A percentile compares a stretch with the other conserved stretches of the same genome.
Conservation (phyloP, 2,329 filamentous ascomycete genomes). For the Cercospora sp. region DNA sequence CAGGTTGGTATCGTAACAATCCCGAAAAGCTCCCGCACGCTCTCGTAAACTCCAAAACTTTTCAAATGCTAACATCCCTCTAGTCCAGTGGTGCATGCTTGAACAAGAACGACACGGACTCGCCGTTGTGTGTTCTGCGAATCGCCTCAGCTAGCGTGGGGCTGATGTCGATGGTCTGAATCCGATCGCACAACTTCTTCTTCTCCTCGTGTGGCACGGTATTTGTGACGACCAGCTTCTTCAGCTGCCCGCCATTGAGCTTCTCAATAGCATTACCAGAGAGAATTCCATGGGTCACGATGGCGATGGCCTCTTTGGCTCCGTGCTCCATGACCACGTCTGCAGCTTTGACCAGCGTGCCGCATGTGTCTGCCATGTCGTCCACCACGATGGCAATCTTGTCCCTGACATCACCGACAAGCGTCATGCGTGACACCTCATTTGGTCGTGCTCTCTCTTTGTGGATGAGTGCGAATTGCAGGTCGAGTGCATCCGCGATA, state of each 20-base stretch:
- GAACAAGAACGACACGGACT: conserved; percentile 68
- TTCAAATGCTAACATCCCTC: background rate
- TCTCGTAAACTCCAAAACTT: conserved; percentile 3
- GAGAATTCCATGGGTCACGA: conserved; percentile 92
- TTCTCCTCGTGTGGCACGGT: conserved; percentile 81
- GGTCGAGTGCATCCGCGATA: conserved; percentile 87
- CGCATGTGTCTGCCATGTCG: conserved; percentile 97
- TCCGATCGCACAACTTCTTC: conserved; percentile 72
- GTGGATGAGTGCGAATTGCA: conserved; percentile 91
- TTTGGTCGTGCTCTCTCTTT: conserved; percentile 92
- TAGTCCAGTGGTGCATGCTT: conserved; percentile 58
- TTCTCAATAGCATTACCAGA: conserved; percentile 86
- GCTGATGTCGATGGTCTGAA: conserved; percentile 90
- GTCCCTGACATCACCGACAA: conserved; percentile 90
- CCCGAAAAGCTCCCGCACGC: background rate
- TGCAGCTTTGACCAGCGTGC: conserved; percentile 83
- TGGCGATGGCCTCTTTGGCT: conserved; percentile 84
- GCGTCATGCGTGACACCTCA: conserved; percentile 88
- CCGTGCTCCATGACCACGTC: conserved; percentile 84
- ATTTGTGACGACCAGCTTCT: conserved; percentile 85
- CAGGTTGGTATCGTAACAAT: conserved; percentile 4
- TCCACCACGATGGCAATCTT: conserved; percentile 95
- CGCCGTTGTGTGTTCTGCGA: conserved; percentile 67
- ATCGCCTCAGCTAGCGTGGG: conserved; percentile 77
- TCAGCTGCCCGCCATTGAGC: conserved; percentile 74